Evolutionary conservation across 2,329 filamentous ascomycete species (phyloP), one percentile per base, ranked within the genome.

Genomic region (Sarocladium oryzae): DNA sequence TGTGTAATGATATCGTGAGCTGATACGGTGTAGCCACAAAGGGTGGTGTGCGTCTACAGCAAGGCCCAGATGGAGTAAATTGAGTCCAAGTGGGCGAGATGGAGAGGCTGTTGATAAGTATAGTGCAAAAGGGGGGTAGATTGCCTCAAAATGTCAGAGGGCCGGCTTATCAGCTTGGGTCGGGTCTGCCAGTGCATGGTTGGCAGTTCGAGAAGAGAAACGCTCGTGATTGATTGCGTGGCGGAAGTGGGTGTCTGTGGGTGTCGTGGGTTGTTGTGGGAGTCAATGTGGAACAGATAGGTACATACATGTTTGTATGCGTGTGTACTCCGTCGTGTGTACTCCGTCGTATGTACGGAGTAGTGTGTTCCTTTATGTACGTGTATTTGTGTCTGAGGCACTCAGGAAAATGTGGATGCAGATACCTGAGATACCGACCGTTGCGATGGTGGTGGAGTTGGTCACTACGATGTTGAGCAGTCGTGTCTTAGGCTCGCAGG

Each of bases 271-370:
- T 20, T 48, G 43, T 15, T 30, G 40, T 45, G 40, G 40, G 40
- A 45, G 40, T 23, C n/a, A 23, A 45, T 45, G 40, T 45, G 40
- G 40, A 20, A 45, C 40, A 16, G 18, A 40, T 40, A 40, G 36
- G 36, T 21, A n/a, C n/a, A n/a, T n/a, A n/a, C n/a, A n/a, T n/a
- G n/a, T n/a, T n/a, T 16, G 16, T 40, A 18, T 21, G 16, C 16
- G 36, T n/a, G n/a, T n/a, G n/a, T n/a, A n/a, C n/a, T n/a, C n/a
- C n/a, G n/a, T n/a, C n/a, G n/a, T n/a, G n/a, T n/a, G n/a, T n/a
- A n/a, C n/a, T n/a, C n/a, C n/a, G n/a, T n/a, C n/a, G n/a, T n/a
- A n/a, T 20, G 18, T 40, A 16, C 11, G 20, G 16, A 9, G 16
- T 40, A 16, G 18, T 40, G 36, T 40, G 36, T 21, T 40, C n/a